These are phyloP conservation scores for Phyllosticta citrichinensis DNA, from an alignment of 2,329 filamentous ascomycete species.

Conservation along the genomic window DNA sequence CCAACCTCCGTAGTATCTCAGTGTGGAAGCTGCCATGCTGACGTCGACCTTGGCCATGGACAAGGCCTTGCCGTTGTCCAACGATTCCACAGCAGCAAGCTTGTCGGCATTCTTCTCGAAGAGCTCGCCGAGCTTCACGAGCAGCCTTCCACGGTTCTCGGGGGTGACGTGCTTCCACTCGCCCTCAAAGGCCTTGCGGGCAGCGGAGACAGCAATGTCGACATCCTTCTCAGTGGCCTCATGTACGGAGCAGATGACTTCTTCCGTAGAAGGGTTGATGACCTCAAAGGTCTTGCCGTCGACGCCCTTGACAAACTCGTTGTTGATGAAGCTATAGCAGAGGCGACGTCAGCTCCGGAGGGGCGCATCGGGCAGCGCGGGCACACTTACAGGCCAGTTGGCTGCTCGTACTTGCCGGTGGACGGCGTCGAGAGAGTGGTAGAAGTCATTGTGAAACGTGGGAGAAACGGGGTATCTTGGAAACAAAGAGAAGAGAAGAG, in stretches of 20 bases:
- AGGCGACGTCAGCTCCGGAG: constrained; percentile 13
- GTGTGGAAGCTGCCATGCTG: constrained; percentile 52
- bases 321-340: constrained; percentile 71
- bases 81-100: constrained; percentile 71
- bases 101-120: constrained; percentile 67
- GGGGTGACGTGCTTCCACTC: constrained; percentile 60
- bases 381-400: constrained; percentile 41
- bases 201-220: constrained; percentile 70
- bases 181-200: constrained; percentile 75
- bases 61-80: constrained; percentile 82
- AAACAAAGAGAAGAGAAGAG: constrained; percentile 5
- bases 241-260: constrained; percentile 70
- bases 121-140: constrained; percentile 71
- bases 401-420: constrained; percentile 48
- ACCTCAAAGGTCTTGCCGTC: constrained; percentile 89
- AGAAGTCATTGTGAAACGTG: constrained; percentile 36
- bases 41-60: constrained; percentile 69
- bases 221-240: constrained; percentile 85
- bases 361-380: neutral
- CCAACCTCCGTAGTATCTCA: constrained; percentile 85
- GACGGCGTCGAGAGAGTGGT: constrained; percentile 58
- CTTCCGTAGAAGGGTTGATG: constrained; percentile 78
- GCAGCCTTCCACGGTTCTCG: constrained; percentile 55
- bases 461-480: constrained; percentile 17
- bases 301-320: constrained; percentile 73